These are phyloP conservation scores for Carex littledalei DNA, from an alignment of 176 grass and related monocot species.

Conservation along the genomic window DNA sequence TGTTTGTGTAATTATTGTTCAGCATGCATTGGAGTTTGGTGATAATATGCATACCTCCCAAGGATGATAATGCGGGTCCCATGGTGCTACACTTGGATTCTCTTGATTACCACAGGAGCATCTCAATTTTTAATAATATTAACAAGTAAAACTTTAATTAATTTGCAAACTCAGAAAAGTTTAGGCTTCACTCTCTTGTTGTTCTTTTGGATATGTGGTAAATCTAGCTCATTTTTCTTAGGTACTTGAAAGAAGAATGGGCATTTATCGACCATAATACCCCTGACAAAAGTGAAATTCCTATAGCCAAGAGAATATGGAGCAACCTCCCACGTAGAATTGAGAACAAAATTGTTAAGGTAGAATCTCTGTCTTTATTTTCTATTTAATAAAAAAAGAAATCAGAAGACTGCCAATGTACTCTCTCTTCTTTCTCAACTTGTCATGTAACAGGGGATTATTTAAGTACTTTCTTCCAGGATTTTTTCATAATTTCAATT, in stretches of 20 bases:
- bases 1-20: slow-evolving; percentile 20
- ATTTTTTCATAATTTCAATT: background rate
- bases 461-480: background rate
- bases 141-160: slow-evolving; percentile 38
- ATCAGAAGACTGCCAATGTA: background rate
- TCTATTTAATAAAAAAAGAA: background rate
- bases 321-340: slow-evolving; percentile 60
- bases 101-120: slow-evolving; percentile 69
- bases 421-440: background rate
- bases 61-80: slow-evolving; percentile 64
- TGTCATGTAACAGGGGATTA: background rate
- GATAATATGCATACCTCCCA: slow-evolving; percentile 79
- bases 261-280: slow-evolving; percentile 44
- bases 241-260: slow-evolving; percentile 85
- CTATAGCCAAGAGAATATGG: slow-evolving; percentile 48
- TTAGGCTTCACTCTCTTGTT: background rate
- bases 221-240: slow-evolving; percentile 15
- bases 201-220: slow-evolving; percentile 10
- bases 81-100: slow-evolving; percentile 99
- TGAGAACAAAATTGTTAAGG: slow-evolving; percentile 44
- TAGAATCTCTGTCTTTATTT: slow-evolving; percentile 13
- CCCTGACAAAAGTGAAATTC: slow-evolving; percentile 30
- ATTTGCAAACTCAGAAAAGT: background rate
- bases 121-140: slow-evolving; percentile 49
- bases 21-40: slow-evolving; percentile 92